A percentile compares a stretch with the other conserved stretches of the same genome.
Conservation (phyloP, 768 basidiomycete genomes). For the Naganishia friedmannii region DNA sequence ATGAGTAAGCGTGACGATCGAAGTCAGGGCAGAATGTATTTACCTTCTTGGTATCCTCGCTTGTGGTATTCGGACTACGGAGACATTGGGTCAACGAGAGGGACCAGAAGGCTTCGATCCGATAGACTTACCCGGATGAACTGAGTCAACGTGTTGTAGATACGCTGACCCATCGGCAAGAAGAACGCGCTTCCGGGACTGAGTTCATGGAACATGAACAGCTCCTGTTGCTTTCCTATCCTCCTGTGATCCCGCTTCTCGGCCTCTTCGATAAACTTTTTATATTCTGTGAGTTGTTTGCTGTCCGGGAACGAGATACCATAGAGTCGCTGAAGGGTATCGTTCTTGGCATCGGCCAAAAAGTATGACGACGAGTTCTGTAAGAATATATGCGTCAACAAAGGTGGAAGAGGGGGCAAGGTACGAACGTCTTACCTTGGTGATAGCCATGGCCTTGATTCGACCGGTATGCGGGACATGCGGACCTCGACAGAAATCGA, state of each 20-base stretch:
- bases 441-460: conserved; percentile 96
- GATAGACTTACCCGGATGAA: conserved; percentile 80
- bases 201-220: conserved; percentile 97
- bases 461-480: conserved; percentile 97
- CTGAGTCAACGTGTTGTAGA: conserved; percentile 89
- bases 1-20: not conserved
- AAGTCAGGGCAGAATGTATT: conserved; percentile 28
- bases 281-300: conserved; percentile 91
- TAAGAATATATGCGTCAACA: not conserved
- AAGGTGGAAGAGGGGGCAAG: conserved; percentile 54
- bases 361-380: conserved; percentile 93
- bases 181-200: conserved; percentile 96
- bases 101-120: too few relatives aligned
- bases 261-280: conserved; percentile 90
- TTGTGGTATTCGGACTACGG: conserved; percentile 82
- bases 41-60: conserved; percentile 85
- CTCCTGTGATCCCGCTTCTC: conserved; percentile 97
- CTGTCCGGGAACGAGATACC: conserved; percentile 99
- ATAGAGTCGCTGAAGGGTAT: conserved; percentile 91
- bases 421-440: conserved; percentile 58
- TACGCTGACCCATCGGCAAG: conserved; percentile 91
- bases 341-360: conserved; percentile 87
- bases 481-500: conserved; percentile 93
- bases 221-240: conserved; percentile 95
- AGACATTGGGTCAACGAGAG: not conserved